phyloP scores from a whole-genome alignment of 148 eudicot genomes.

The Tetragonia tetragonoides region DNA sequence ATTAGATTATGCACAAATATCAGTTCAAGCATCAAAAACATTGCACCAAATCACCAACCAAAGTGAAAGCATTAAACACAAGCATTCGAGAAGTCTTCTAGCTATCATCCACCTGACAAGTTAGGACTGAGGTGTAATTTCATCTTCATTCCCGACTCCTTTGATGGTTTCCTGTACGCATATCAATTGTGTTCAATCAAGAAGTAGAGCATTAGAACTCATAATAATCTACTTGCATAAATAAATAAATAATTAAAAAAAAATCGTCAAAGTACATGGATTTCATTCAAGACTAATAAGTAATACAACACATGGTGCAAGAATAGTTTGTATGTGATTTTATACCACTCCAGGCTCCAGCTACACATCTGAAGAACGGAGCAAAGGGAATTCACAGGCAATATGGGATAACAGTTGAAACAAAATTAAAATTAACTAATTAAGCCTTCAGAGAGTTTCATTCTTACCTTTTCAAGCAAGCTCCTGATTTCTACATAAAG shows the following conservation, averaged over 20 bases:
- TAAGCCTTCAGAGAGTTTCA: neutral
- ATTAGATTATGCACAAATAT: neutral
- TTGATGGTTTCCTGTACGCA: neutral
- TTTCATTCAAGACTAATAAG: neutral
- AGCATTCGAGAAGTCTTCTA: neutral
- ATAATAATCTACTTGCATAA: neutral
- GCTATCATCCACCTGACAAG: neutral
- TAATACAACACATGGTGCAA: neutral
- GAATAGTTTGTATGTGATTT: neutral
- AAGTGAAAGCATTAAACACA: neutral
- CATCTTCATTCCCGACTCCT: neutral
- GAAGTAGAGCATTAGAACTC: neutral
- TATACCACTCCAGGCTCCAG: too few relatives aligned
- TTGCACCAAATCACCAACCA: neutral
- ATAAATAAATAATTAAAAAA: too few relatives aligned
- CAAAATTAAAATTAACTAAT: neutral
- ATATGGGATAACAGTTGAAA: neutral
- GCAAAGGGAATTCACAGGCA: neutral
- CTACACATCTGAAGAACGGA: neutral
- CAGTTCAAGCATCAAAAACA: neutral
- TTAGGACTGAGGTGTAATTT: neutral
- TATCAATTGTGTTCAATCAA: neutral
- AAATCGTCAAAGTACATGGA: neutral
- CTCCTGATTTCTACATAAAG: neutral
- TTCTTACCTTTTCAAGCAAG: constrained; percentile 3